These are phyloP conservation scores for Cercospora zeae-maydis DNA, from an alignment of 2,329 filamentous ascomycete genomes.

Conservation along the genomic window DNA sequence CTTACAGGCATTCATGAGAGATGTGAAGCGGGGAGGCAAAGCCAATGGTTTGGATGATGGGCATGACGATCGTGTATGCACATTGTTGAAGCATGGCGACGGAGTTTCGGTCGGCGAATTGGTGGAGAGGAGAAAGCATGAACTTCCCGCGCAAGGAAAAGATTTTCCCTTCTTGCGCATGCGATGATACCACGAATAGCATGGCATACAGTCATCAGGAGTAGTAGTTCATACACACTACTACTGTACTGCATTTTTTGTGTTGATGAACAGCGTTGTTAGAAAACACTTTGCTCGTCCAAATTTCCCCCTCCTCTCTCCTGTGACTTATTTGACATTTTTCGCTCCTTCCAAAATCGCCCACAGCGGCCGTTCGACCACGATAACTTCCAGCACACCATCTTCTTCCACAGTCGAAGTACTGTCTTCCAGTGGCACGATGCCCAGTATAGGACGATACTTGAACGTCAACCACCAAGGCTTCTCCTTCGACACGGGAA, in stretches of 20 bases:
- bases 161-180: background rate
- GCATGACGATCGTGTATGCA: background rate
- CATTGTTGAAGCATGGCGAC: slow-evolving; percentile 14
- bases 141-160: background rate
- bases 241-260: no score
- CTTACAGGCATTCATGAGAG: slow-evolving; percentile 36
- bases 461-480: slow-evolving; percentile 80
- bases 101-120: slow-evolving; percentile 11
- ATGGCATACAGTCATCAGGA: background rate
- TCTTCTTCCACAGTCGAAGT: slow-evolving; percentile 29
- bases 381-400: slow-evolving; percentile 67
- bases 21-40: background rate
- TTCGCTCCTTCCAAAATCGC: slow-evolving; percentile 16
- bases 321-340: background rate
- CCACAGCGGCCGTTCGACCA: slow-evolving; percentile 74
- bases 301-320: no score
- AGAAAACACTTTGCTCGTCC: no score
- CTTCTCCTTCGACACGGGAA: slow-evolving; percentile 22
- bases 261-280: no score
- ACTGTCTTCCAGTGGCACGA: slow-evolving; percentile 54
- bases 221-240: background rate
- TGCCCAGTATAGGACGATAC: slow-evolving; percentile 87
- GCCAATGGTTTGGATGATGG: background rate
- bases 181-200: background rate
- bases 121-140: background rate